Evolutionary conservation across 2,329 filamentous ascomycete genomes (phyloP), one percentile per base, ranked within the genome.

Genomic region (Myriangium duriaei): DNA sequence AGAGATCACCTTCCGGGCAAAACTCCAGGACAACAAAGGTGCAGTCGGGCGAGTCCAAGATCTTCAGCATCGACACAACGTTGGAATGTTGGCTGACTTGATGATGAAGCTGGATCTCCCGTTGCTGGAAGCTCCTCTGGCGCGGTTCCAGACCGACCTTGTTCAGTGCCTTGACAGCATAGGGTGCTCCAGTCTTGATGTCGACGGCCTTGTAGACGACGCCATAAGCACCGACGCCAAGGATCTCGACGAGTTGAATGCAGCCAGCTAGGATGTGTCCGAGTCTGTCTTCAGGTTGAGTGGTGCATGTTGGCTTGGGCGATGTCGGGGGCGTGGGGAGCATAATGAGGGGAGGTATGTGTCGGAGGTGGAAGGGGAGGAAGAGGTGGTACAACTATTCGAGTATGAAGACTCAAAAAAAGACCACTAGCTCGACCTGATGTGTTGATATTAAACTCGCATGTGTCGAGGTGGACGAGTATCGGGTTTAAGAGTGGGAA

Each of bases 1-100:
- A 98, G 47, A 98, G 65, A 59, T 98, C 91, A 55, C 91, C 91
- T 60, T 96, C 91, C 5, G 86, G 85, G 65, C 88, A 96, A 61
- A 87, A 96, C 61, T 98, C 91, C 58, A 98, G 73, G 48, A 98
- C 81, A 51, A 96, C 88, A 63, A 85, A 96, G 47, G 87, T 92
- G 71, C 86, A 95, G 60, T 95, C 86, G 44, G 74, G 69, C 53
- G 82, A 80, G 61, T 94, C 85, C 67, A 96, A 76, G 55, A 96
- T 94, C 69, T 91, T 87, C 50, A 85, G 71, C 69, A 98, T 75
- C 50, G 86, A 91, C 44, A 96, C 86, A 46, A 98, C 83, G 59
- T 95, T 95, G 54, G 79, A 77, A 58, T 98, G 91, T 44, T 78
- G 77, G 49, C 85, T 92, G 42, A 86, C 91, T 59, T 76, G 65